Conservation (phyloP, 768 basidiomycete species). For the Daedalea quercina region DNA sequence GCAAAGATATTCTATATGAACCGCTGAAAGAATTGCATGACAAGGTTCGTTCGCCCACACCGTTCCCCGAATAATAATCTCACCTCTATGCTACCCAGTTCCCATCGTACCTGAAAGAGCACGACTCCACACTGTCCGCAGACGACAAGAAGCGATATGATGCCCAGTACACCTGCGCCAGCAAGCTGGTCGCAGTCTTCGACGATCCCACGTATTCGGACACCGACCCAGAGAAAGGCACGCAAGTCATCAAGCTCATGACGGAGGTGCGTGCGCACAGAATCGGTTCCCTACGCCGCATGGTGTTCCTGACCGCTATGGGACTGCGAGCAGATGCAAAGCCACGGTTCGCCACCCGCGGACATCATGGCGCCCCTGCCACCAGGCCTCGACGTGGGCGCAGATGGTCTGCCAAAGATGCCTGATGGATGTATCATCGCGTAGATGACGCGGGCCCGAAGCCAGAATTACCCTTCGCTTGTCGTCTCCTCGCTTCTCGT, state of each 20-base stretch:
- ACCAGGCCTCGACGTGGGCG: constrained; percentile 50
- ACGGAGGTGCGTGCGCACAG: constrained; percentile 44
- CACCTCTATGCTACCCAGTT: constrained; percentile 40
- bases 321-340: constrained; percentile 59
- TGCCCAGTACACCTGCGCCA: constrained; percentile 51
- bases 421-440: constrained; percentile 32
- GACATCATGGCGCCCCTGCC: constrained; percentile 84
- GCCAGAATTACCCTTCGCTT: too few species aligned
- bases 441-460: constrained; percentile 9
- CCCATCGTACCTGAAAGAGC: constrained; percentile 62
- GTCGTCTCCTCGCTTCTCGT: not conserved
- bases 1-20: constrained; percentile 79
- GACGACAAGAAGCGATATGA: constrained; percentile 61
- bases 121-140: constrained; percentile 43
- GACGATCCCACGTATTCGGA: constrained; percentile 57
- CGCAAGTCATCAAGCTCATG: constrained; percentile 63
- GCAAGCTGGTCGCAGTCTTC: constrained; percentile 57
- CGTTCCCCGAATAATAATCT: not conserved
- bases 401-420: constrained; percentile 47
- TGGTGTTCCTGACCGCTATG: not conserved
- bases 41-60: constrained; percentile 39
- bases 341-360: constrained; percentile 66
- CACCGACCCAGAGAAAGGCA: constrained; percentile 36
- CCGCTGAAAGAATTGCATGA: constrained; percentile 76
- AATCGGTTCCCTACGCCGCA: not conserved